phyloP scores from a whole-genome alignment of 2,329 filamentous ascomycete species.

The Arthrinium phaeospermum region DNA sequence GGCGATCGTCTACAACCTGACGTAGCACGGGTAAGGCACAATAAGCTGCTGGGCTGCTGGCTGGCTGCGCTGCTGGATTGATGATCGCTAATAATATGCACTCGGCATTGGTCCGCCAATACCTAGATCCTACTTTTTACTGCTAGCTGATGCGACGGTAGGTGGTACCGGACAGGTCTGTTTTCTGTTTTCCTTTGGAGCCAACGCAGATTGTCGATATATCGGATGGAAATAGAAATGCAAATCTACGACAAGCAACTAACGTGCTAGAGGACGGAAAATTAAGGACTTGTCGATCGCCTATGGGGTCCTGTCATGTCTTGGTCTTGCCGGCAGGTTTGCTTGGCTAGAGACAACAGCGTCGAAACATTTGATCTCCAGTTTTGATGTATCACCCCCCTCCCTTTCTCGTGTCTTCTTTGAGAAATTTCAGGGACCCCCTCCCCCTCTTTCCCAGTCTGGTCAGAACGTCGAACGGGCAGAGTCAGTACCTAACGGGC shows the following conservation, averaged over 20 bases:
- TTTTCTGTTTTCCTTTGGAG: background rate
- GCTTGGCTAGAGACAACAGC: background rate
- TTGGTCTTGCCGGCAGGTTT: background rate
- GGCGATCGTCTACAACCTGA: constrained; percentile 21
- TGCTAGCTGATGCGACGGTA: background rate
- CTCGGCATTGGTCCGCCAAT: background rate
- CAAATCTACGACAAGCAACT: background rate
- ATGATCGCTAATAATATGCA: constrained; percentile 2
- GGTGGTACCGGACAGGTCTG: background rate
- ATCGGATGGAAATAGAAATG: constrained; percentile 6
- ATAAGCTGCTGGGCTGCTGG: background rate
- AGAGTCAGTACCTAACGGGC: background rate
- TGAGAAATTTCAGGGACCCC: constrained; percentile 4
- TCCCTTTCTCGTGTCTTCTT: background rate
- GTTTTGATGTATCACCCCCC: constrained; percentile 12
- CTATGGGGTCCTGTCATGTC: background rate
- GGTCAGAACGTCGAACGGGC: background rate
- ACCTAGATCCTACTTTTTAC: background rate
- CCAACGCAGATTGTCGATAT: background rate
- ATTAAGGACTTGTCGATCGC: constrained; percentile 11
- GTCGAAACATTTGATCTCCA: constrained; percentile 17
- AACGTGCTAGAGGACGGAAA: background rate
- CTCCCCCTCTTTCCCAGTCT: background rate
- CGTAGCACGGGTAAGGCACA: constrained; percentile 19
- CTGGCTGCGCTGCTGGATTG: no score